phyloP scores from a whole-genome alignment of 352 stramenopile species.

The Phytopythium boreale region DNA sequence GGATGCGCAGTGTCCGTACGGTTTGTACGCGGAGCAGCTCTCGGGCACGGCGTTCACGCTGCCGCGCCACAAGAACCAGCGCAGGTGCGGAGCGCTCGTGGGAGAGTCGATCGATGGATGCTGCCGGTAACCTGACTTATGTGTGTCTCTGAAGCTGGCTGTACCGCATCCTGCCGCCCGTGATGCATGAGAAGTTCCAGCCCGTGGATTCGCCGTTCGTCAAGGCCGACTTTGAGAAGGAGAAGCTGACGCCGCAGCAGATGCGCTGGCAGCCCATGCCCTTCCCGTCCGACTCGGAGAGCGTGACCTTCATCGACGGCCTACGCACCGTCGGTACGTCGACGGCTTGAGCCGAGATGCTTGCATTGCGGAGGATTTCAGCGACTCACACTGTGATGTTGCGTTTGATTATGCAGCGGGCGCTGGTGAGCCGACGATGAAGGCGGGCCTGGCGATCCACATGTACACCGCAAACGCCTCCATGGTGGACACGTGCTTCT shows the following conservation, averaged over 20 bases:
- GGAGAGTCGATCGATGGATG: not conserved
- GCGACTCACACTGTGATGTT: not conserved
- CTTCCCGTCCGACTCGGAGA: conserved; percentile 42
- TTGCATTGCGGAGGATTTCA: too few relatives aligned
- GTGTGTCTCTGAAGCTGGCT: conserved; percentile 68
- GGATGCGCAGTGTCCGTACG: conserved; percentile 75
- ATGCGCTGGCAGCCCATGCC: conserved; percentile 91
- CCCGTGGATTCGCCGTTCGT: conserved; percentile 41
- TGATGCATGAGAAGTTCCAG: conserved; percentile 78
- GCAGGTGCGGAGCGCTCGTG: conserved; percentile 20
- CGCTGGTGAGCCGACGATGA: conserved; percentile 86
- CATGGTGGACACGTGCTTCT: conserved; percentile 91
- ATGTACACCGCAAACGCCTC: conserved; percentile 90
- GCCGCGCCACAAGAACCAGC: conserved; percentile 85
- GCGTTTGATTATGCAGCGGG: conserved; percentile 26
- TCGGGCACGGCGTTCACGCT: conserved; percentile 96
- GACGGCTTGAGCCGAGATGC: not conserved
- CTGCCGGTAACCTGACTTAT: not conserved
- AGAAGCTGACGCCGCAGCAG: conserved; percentile 87
- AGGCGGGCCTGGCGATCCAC: conserved; percentile 92
- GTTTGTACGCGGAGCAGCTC: conserved; percentile 94
- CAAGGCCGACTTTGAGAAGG: conserved; percentile 64
- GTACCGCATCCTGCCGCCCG: conserved; percentile 90
- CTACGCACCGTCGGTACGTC: conserved; percentile 70
- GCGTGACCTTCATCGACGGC: conserved; percentile 88